A percentile compares a stretch with the other conserved stretches of the same genome.
phyloP scores from a whole-genome alignment of 139 green algal species.

The Edaphochlamys debaryana region DNA sequence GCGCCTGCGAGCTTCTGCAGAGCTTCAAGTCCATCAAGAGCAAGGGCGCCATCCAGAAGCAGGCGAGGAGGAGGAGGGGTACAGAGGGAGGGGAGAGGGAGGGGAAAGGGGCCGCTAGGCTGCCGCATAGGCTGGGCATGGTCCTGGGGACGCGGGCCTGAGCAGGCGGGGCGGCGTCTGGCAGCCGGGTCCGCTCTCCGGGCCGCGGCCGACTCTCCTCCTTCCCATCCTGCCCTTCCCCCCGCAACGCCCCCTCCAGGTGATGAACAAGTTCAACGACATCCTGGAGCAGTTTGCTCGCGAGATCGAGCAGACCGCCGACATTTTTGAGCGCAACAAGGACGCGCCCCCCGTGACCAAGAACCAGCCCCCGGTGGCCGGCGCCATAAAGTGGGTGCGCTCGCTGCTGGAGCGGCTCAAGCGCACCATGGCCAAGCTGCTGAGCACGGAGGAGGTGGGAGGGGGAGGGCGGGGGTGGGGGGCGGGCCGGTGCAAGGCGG shows the following conservation, averaged over 20 bases:
- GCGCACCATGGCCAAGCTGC: conserved; percentile 85
- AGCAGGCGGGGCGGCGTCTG: too few species aligned
- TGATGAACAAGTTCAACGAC: conserved; percentile 91
- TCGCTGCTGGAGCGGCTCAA: conserved; percentile 84
- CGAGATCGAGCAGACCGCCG: conserved; percentile 77
- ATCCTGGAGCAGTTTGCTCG: conserved; percentile 89
- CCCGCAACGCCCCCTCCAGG: conserved; percentile 46
- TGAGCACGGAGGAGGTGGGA: conserved; percentile 62
- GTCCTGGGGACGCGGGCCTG: too few species aligned
- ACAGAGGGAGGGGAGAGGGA: too few species aligned
- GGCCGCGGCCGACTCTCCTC: too few species aligned
- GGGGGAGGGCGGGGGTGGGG: background rate
- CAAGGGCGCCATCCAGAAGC: conserved; percentile 86
- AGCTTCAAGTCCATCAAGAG: conserved; percentile 91
- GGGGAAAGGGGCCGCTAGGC: too few species aligned
- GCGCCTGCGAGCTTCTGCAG: conserved; percentile 90
- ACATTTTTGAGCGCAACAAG: conserved; percentile 76
- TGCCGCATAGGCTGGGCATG: too few species aligned
- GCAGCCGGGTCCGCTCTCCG: too few species aligned
- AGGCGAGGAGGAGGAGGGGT: conserved; percentile 40
- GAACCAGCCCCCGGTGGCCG: conserved; percentile 88
- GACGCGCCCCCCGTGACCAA: conserved; percentile 75
- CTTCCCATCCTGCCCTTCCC: background rate
- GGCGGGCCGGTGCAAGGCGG: too few species aligned
- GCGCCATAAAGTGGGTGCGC: conserved; percentile 88